A percentile compares a stretch with the other conserved stretches of the same genome.
Evolutionary conservation across 257 asterid genomes (phyloP).

Genomic region (Solanum bulbocastanum): DNA sequence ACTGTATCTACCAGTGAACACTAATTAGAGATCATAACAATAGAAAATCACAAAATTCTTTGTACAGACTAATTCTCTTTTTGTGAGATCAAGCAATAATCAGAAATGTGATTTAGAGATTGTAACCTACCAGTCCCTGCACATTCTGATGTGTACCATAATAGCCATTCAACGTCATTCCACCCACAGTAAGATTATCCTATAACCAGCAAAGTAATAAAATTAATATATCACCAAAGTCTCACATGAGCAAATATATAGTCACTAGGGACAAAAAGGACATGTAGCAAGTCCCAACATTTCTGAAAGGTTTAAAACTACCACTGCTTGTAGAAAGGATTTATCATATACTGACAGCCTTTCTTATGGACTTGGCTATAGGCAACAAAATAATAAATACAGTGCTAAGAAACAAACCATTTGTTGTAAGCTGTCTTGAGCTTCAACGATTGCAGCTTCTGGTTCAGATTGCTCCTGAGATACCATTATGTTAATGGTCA

Average conservation of each 20-base stretch:
- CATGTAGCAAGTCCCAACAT: background rate
- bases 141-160: constrained; percentile 83
- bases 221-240: background rate
- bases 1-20: constrained; percentile 40
- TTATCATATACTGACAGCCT: background rate
- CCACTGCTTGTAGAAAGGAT: background rate
- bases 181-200: constrained; percentile 69
- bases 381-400: background rate
- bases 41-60: background rate
- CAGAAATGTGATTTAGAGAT: background rate
- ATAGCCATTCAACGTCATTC: constrained; percentile 55
- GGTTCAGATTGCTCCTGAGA: constrained; percentile 61
- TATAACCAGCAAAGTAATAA: constrained; percentile 15
- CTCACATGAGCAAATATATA: background rate
- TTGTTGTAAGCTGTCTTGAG: constrained; percentile 54
- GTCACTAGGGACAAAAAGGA: background rate
- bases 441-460: constrained; percentile 43
- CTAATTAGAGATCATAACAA: background rate
- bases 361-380: background rate
- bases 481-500: background rate
- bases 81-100: background rate
- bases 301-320: background rate
- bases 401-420: constrained; percentile 36
- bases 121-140: constrained; percentile 68
- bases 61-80: background rate